phyloP scores from a whole-genome alignment of 78 protist species.

The Bodo saltans region DNA sequence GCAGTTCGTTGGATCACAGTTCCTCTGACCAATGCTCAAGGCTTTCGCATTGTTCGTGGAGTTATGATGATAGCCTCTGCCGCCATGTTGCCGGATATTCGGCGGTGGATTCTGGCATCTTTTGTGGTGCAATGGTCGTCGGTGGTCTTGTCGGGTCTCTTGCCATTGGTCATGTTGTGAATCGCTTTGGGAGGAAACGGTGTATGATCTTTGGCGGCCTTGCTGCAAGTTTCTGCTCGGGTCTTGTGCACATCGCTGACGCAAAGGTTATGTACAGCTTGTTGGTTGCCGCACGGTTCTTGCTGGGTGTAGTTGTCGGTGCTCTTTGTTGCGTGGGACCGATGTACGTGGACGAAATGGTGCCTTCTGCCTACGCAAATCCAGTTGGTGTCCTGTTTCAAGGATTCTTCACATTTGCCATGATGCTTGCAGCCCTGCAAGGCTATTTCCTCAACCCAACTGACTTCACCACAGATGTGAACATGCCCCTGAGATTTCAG shows the following conservation, averaged over 20 bases:
- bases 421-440: background rate
- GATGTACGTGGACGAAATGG: background rate
- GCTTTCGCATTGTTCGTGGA: background rate
- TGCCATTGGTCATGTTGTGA: no score
- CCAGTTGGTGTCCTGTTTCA: background rate
- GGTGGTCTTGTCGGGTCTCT: background rate
- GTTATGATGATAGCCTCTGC: background rate
- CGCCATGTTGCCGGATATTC: background rate
- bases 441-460: background rate
- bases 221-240: no score
- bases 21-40: background rate
- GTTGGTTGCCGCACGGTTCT: background rate
- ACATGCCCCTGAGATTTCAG: background rate
- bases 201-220: no score
- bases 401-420: background rate
- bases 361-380: background rate
- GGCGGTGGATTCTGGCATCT: background rate
- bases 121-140: background rate
- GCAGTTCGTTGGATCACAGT: background rate
- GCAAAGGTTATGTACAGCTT: background rate
- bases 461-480: background rate
- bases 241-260: no score
- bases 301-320: background rate
- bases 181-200: no score
- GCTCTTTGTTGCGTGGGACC: background rate